Evolutionary conservation across 305 asterid genomes (phyloP).

Genomic region (Fraxinus angustifolia): DNA sequence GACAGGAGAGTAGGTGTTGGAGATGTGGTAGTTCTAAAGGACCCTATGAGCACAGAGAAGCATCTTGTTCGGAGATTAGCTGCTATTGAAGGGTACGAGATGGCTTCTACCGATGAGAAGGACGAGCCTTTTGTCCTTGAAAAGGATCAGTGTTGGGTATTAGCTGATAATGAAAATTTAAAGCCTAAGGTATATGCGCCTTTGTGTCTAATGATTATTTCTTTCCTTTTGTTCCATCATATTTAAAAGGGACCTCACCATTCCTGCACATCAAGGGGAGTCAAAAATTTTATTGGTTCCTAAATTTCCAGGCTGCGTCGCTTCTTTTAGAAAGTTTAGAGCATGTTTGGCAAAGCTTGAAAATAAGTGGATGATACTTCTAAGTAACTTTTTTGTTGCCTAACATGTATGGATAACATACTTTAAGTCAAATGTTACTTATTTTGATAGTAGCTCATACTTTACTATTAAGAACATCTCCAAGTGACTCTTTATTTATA

Average conservation of each 20-base stretch:
- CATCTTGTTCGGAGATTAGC: conserved; percentile 78
- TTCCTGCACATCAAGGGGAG: background rate
- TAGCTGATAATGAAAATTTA: conserved; percentile 66
- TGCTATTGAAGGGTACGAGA: conserved; percentile 76
- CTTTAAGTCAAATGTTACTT: background rate
- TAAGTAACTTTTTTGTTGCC: background rate
- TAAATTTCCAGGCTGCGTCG: background rate
- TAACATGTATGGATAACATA: background rate
- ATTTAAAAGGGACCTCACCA: background rate
- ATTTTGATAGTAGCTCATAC: background rate
- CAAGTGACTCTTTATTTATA: background rate
- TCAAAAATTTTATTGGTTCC: background rate
- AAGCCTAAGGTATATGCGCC: conserved; percentile 56
- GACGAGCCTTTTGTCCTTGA: conserved; percentile 79
- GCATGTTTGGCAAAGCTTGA: background rate
- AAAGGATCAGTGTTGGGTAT: conserved; percentile 80
- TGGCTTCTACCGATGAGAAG: conserved; percentile 63
- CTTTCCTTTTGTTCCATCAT: background rate
- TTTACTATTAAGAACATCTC: background rate
- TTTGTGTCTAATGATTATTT: background rate
- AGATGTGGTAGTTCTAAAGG: conserved; percentile 73
- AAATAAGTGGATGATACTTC: background rate
- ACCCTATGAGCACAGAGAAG: conserved; percentile 50
- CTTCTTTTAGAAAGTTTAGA: background rate
- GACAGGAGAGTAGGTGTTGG: conserved; percentile 66